Percentiles rank a stretch among this genome's conserved stretches.
Evolutionary conservation across 768 basidiomycete genomes (phyloP).

Genomic region (Suillus bovinus): DNA sequence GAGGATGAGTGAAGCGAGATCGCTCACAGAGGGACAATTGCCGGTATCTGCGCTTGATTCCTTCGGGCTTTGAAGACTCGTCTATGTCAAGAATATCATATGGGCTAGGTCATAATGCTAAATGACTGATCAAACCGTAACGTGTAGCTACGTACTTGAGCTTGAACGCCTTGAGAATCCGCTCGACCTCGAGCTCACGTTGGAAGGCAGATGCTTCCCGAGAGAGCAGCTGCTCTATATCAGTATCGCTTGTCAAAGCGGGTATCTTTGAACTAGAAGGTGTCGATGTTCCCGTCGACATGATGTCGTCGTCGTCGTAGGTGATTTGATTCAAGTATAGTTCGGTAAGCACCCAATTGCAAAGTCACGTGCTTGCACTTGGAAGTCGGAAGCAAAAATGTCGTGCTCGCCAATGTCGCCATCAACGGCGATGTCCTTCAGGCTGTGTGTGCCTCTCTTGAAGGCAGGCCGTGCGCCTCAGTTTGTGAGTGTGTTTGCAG

Average conservation of each 20-base stretch:
- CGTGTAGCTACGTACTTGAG: constrained; percentile 67
- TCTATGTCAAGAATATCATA: constrained; percentile 92
- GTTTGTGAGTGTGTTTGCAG: background rate
- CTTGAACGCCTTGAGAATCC: constrained; percentile 93
- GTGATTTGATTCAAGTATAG: background rate
- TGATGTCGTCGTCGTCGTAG: constrained; percentile 8
- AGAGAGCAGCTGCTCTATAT: constrained; percentile 78
- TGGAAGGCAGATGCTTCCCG: constrained; percentile 85
- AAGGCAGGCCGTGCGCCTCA: background rate
- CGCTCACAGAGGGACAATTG: constrained; percentile 82
- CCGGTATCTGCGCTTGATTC: constrained; percentile 87
- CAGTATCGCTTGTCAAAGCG: constrained; percentile 41
- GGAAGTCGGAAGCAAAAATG: background rate
- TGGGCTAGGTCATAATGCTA: constrained; percentile 52
- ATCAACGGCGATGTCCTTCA: constrained; percentile 12
- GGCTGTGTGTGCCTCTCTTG: constrained; percentile 1
- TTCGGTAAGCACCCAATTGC: too few species aligned
- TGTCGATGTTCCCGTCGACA: constrained; percentile 22
- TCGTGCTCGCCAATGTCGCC: background rate
- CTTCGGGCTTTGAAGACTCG: constrained; percentile 68
- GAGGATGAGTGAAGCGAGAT: constrained; percentile 11
- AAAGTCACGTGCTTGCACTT: constrained; percentile 20
- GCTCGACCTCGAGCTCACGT: constrained; percentile 85
- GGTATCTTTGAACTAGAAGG: constrained; percentile 21
- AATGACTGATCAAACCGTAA: background rate